phyloP scores from a whole-genome alignment of 208 protist species.

The Crithidia bombi region DNA sequence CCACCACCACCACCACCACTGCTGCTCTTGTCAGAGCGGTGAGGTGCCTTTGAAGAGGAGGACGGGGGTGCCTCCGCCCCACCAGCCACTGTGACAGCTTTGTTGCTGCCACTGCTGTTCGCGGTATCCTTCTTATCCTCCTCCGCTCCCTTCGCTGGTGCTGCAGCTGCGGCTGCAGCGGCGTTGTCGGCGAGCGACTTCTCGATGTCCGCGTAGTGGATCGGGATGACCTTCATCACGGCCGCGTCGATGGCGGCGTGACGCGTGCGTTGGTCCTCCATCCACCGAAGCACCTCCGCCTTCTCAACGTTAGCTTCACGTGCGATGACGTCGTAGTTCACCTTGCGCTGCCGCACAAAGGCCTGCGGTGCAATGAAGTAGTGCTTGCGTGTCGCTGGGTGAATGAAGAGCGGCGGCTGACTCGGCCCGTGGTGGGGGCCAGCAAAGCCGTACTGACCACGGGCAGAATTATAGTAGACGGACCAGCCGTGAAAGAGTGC shows the following conservation, averaged over 20 bases:
- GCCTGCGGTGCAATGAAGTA: conserved; percentile 78
- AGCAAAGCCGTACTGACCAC: conserved; percentile 29
- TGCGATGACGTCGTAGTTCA: conserved; percentile 54
- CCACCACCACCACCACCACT: not conserved
- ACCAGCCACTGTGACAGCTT: not conserved
- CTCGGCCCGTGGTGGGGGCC: conserved; percentile 16
- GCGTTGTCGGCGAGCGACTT: conserved; percentile 31
- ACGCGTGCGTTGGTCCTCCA: conserved; percentile 69
- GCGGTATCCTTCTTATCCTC: not conserved
- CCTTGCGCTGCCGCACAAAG: conserved; percentile 57
- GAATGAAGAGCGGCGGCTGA: conserved; percentile 35
- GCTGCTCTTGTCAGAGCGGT: conserved; percentile 1
- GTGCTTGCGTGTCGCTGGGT: conserved; percentile 53
- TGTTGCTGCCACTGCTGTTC: not conserved
- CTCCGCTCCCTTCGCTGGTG: not conserved
- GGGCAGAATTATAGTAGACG: conserved; percentile 32
- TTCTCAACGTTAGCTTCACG: conserved; percentile 22
- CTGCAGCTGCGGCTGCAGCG: not conserved
- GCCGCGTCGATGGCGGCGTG: conserved; percentile 59
- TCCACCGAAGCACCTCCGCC: conserved; percentile 64
- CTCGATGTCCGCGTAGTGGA: conserved; percentile 52
- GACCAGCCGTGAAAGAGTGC: conserved; percentile 27
- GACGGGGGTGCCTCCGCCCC: not conserved
- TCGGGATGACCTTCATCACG: conserved; percentile 53
- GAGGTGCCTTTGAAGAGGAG: not conserved